Evolutionary conservation across 1,139 yeast species (phyloP), one percentile per base, ranked within the genome.

Genomic region (Suhomyces atakaporum): DNA sequence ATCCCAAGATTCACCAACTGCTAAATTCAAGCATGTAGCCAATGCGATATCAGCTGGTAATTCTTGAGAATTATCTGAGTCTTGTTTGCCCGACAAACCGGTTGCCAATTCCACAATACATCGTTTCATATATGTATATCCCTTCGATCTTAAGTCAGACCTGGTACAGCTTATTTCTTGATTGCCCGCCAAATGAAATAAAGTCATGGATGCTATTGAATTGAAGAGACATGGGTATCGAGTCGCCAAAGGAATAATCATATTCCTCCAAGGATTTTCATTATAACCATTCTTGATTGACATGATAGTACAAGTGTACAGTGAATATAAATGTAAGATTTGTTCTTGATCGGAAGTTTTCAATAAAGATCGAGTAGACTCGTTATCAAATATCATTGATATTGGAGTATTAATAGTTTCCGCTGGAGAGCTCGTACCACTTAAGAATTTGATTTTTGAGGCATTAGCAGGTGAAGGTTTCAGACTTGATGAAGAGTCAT

Each of bases 1-100:
- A 49, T 79, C 84, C 86, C 87, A 82, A 1, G 82, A 70, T 53
- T 82, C 88, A 32, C 83, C 74, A 33, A 79, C 74, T 0, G 86
- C 81, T 40, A 81, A 60, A 16, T 79, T 76, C 37, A 81, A 55
- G 43, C 87, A 80, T 0, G 85, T 77, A 0, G 83, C 79, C 20
- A 81, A 60, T 1, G 86, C 85, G 16, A 80, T 76, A 48, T 80
- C 85, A n/a, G 79, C 77, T 2, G 82, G 81, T 9, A 78, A 63
- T 3, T 72, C 63, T 4, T 39, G 42, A 5, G 44, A 33, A 3
- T 25, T 36, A 1, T 40, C 43, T 2, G 33, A 14, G 10, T 44
- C 49, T 15, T 48, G 47, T 29, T 51, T 47, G 21, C 54, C 53
- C 9, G 80, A 69, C 27, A 79, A 61, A 0, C 83, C 84, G 43